These are phyloP conservation scores for Picochlorum sp. DNA, from an alignment of 139 green algal genomes.

Conservation along the genomic window DNA sequence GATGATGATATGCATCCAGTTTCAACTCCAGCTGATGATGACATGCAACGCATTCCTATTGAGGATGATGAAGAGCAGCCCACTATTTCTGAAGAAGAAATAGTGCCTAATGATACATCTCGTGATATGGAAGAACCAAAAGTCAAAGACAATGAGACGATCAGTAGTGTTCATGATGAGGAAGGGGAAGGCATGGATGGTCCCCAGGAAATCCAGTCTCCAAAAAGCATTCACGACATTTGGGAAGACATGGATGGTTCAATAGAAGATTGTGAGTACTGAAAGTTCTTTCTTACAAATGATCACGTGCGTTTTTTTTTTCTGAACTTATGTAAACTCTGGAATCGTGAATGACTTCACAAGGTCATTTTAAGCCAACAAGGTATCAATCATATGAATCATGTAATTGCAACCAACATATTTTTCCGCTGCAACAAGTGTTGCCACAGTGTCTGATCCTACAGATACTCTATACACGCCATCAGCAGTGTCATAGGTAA, in stretches of 20 bases:
- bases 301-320: neutral
- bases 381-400: constrained; percentile 11
- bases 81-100: too few relatives aligned
- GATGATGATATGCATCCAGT: too few relatives aligned
- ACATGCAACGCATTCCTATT: too few relatives aligned
- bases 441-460: neutral
- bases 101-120: too few relatives aligned
- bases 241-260: neutral
- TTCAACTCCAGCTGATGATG: too few relatives aligned
- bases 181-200: neutral
- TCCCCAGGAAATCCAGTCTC: neutral
- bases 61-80: too few relatives aligned
- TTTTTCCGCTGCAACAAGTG: neutral
- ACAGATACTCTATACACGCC: neutral
- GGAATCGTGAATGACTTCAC: neutral
- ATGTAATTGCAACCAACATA: constrained; percentile 5
- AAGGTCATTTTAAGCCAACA: neutral
- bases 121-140: too few relatives aligned
- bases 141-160: too few relatives aligned
- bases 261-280: constrained; percentile 4
- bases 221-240: neutral
- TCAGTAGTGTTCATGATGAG: too few relatives aligned
- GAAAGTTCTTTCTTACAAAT: neutral
- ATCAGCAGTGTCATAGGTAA: too few relatives aligned
- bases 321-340: neutral